Evolutionary conservation across 2,329 filamentous ascomycete species (phyloP), one percentile per base, ranked within the genome.

Genomic region (Ascocoryne sarcoides): DNA sequence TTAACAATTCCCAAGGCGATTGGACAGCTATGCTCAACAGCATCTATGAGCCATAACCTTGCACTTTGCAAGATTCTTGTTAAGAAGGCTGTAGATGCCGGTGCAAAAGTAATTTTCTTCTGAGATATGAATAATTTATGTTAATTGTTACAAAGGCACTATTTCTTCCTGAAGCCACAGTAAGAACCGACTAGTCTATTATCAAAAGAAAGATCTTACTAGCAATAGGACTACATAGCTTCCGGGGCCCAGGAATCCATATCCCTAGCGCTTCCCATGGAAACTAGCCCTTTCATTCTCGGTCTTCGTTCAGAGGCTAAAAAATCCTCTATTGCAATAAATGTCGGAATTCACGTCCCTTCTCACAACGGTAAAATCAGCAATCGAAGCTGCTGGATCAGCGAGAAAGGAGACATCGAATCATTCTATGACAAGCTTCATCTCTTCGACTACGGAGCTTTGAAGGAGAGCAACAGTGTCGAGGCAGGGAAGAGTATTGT

Each of bases 11-110:
- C 17, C 19, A 55, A 93, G 87, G 88, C 88, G 50, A 71, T 95
- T 33, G 89, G 88, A 23, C 90, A 95, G 65, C 77, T 95, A 63
- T 89, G 87, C 65, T 89, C 88, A 28, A 93, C 86, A 43, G 72
- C 79, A 46, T 84, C 76, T 48, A 79, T 92, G 68, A 65, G 74
- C 49, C 74, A 83, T 55, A 96, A 95, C 61, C 76, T 95, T 32
- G 68, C 75, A 36, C 83, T 90, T 62, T 94, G 87, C 62, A 76
- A 79, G 46, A 68, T 63, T 30, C 70, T 95, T 33, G 71, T 92
- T 40, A 69, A 70, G 43, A 84, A 82, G 59, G 88, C 90, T 26
- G 79, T 81, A 8, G 68, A 70, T 19, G 80, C 80, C 42, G 86
- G 86, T 32, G 89, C 89, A 40, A 84, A 88, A 70, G 85, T 88